Base-by-base conservation (phyloP, 345 rosid genomes). In the Trapa bicornis region DNA sequence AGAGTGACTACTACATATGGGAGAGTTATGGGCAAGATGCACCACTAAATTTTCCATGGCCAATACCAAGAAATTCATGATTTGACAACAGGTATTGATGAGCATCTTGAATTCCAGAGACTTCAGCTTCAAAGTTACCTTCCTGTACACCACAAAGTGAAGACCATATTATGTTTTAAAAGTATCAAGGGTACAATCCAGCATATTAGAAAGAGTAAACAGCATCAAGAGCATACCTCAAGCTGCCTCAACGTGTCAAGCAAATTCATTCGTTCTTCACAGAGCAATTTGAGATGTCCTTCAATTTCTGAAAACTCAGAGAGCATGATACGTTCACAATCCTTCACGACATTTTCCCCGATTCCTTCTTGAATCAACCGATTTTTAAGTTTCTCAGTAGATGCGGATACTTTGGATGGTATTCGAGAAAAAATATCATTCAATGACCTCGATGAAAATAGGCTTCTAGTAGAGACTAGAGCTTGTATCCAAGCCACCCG, bases 401-500 rank as follows among this genome's bases (percentile, higher is more conserved):
- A 91, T 71, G 86, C 71, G 10, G 91, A 77, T 71, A 87, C 74
- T 75, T 91, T 85, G 54, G 69, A 79, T 56, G 93, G 89, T 17
- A 72, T 50, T 65, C 78, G 80, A 70, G 91, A 81, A 73, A 83
- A 79, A 69, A 75, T 72, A 68, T 84, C 88, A 67, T 80, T 86
- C 68, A 87, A 81, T 7, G 92, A 76, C 73, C 91, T 80, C 65
- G 81, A 77, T 22, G 84, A 89, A 69, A 81, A 79, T 17, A 90
- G 75, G 81, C 83, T 80, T 78, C 85, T 81, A 4, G 91, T 80
- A 67, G 86, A 86, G 71, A 80, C 83, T 81, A 94, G 82, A 68
- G 93, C 97, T 82, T 87, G 97, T 41, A 94, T 75, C 99, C 99
- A 94, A 74, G 96, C 93, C 64, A 77, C 83, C 71, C 96, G 84